These are phyloP conservation scores for Blastobotrys illinoisensis DNA, from an alignment of 1,139 yeast genomes.

Conservation along the genomic window DNA sequence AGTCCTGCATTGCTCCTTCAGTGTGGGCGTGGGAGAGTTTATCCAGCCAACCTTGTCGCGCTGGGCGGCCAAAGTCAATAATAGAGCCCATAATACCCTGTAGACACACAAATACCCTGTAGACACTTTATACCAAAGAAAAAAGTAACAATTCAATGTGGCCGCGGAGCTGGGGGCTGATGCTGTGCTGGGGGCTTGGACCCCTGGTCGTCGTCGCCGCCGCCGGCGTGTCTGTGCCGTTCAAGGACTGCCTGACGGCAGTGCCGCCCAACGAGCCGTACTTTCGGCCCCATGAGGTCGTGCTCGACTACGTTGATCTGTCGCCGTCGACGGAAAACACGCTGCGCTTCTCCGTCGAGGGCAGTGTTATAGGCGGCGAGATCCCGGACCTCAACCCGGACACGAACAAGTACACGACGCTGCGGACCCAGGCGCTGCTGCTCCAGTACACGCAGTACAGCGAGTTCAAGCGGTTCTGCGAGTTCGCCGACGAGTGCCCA, in stretches of 20 bases:
- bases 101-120: not conserved
- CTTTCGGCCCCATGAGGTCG: conserved; percentile 11
- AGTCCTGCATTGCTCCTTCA: too few relatives aligned
- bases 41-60: not conserved
- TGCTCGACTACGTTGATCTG: conserved; percentile 9
- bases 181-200: too few relatives aligned
- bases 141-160: not conserved
- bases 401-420: conserved; percentile 27
- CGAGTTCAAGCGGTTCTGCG: conserved; percentile 28
- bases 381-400: conserved; percentile 24
- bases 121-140: too few relatives aligned
- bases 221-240: conserved; percentile 4
- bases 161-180: not conserved
- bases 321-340: conserved; percentile 5
- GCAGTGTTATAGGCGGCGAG: conserved; percentile 24
- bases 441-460: conserved; percentile 17
- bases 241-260: conserved; percentile 8
- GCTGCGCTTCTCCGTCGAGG: conserved; percentile 20
- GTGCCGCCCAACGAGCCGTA: conserved; percentile 6
- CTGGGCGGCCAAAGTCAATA: not conserved
- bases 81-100: not conserved
- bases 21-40: not conserved
- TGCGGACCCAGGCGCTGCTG: conserved; percentile 16
- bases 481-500: conserved; percentile 27
- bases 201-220: not conserved